phyloP scores from a whole-genome alignment of 2,329 filamentous ascomycete species.

The Cytospora chrysosperma region DNA sequence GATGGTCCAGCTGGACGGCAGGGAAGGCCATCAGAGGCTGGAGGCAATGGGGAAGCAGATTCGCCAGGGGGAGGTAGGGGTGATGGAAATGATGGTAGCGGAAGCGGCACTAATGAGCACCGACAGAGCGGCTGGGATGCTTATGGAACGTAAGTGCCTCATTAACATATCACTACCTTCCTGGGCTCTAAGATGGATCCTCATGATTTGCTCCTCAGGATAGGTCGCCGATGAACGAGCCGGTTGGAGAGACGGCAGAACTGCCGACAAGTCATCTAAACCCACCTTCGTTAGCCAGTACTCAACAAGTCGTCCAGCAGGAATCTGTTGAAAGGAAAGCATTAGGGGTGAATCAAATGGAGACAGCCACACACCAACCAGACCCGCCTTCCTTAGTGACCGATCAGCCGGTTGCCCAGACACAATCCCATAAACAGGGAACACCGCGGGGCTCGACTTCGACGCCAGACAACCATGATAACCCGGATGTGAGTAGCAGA shows the following conservation, averaged over 20 bases:
- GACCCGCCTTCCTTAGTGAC: not conserved
- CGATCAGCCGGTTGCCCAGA: not conserved
- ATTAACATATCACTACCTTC: too few relatives aligned
- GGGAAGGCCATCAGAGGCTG: not conserved
- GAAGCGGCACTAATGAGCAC: not conserved
- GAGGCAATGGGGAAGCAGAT: not conserved
- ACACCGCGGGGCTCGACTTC: not conserved
- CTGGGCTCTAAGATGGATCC: too few relatives aligned
- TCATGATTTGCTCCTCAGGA: not conserved
- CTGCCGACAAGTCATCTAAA: not conserved
- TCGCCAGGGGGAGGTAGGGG: not conserved
- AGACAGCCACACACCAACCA: not conserved
- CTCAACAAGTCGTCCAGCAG: not conserved
- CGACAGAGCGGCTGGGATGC: not conserved
- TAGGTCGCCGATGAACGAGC: not conserved
- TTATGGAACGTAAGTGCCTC: not conserved
- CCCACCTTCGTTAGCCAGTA: fast-evolving
- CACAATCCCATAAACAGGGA: not conserved
- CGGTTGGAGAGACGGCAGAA: not conserved
- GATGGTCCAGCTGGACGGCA: not conserved
- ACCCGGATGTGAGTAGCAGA: not conserved
- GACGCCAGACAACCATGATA: not conserved
- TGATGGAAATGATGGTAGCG: not conserved
- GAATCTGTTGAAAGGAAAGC: not conserved
- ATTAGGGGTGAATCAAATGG: not conserved